These are phyloP conservation scores for Macrocybe sp. DNA, from an alignment of 1,284 basidiomycete genomes.

Conservation along the genomic window DNA sequence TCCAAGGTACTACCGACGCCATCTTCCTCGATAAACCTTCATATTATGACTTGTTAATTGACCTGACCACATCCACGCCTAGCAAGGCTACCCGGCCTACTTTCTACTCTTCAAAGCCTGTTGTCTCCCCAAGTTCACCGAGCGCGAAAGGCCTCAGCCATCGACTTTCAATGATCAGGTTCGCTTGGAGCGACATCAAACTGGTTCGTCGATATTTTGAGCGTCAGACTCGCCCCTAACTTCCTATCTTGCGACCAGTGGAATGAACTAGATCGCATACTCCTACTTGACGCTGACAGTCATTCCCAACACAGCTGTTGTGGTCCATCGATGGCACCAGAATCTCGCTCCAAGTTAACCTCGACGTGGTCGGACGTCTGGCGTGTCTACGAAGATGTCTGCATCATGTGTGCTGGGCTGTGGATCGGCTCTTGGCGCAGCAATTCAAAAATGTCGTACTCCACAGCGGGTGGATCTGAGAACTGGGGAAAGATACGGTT, in stretches of 20 bases:
- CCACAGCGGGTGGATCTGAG: conserved; percentile 38
- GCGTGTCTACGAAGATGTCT: conserved; percentile 78
- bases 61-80: conserved; percentile 62
- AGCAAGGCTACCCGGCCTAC: conserved; percentile 57
- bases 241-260: conserved; percentile 42
- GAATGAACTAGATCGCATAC: conserved; percentile 66
- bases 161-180: conserved; percentile 56
- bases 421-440: conserved; percentile 67
- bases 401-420: conserved; percentile 69
- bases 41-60: conserved; percentile 73
- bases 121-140: conserved; percentile 25
- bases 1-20: conserved; percentile 76
- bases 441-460: conserved; percentile 40
- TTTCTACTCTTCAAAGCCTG: conserved; percentile 53
- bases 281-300: conserved; percentile 44
- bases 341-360: conserved; percentile 31
- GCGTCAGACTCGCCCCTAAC: not conserved
- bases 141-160: conserved; percentile 35
- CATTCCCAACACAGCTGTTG: conserved; percentile 31
- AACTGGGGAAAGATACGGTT: conserved; percentile 53
- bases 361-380: conserved; percentile 67
- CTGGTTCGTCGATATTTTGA: conserved; percentile 38
- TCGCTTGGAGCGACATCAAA: conserved; percentile 77
- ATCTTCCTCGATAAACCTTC: conserved; percentile 74
- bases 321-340: conserved; percentile 23